Evolutionary conservation across 1,284 basidiomycete genomes (phyloP), one percentile per base, ranked within the genome.

Genomic region (Inonotus obliquus): DNA sequence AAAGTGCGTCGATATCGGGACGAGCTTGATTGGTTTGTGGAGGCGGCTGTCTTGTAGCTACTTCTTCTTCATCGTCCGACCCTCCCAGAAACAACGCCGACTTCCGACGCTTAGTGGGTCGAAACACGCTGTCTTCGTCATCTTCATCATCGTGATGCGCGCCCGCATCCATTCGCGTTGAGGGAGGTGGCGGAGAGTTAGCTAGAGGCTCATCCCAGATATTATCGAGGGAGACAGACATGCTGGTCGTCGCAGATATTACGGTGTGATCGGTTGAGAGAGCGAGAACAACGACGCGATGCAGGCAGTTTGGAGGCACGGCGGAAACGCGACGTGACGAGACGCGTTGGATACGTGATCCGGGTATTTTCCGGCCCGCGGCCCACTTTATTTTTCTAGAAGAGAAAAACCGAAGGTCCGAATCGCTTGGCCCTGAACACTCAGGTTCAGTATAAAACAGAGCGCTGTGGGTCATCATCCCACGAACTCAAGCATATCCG

Each of bases 1-100:
- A 90, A 47, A 89, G 72, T 11, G 82, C 82, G 57, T 87, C 85
- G 19, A 89, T 76, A 54, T 86, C 81, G 11, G 76, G 69, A 45
- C 66, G 66, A 3, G 67, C 25, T 32, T 35, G 21, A 52, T n/a
- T 38, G 39, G 38, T 58, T 60, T 67, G 61, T 1, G 69, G 68
- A 0, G 62, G 65, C 14, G 61, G 44, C 60, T 59, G 65, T 66
- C 23, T 65, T 59, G 32, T 14, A 59, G 47, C 27, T 13, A 21
- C 13, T 23, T 52, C 53, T 29, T 55, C 57, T 11, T 72, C 70
- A 57, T 71, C 72, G 57, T 77, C 69, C 54, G 76, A 74, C 13
- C 73, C 74, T 57, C 83, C 78, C 72, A 80, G 69, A 32, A 72
- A 71, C 67, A 76, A 67, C 65, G 59, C 53, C 11, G 63, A 59